Evolutionary conservation across 768 basidiomycete genomes (phyloP).

Genomic region (Lactifluus piperatus): DNA sequence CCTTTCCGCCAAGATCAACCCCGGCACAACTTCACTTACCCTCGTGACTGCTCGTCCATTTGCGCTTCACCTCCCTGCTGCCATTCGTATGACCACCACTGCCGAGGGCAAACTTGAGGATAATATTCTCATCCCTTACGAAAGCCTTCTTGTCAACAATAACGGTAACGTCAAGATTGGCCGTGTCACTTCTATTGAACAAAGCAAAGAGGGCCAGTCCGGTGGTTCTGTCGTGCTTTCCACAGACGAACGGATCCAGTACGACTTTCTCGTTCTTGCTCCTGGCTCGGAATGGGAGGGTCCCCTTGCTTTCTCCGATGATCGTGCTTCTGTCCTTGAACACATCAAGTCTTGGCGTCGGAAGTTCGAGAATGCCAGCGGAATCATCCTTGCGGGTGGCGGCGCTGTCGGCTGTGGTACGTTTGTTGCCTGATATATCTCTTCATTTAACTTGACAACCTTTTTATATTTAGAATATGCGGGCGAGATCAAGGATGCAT

Average conservation of each 20-base stretch:
- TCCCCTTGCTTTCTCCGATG: conserved; percentile 35
- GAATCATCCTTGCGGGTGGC: conserved; percentile 31
- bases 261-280: conserved; percentile 17
- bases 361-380: conserved; percentile 26
- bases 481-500: conserved; percentile 37
- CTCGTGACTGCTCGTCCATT: conserved; percentile 47
- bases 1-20: conserved; percentile 44
- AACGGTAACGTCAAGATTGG: conserved; percentile 15
- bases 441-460: neutral
- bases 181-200: conserved; percentile 12
- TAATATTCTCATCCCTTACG: conserved; percentile 10
- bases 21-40: conserved; percentile 39
- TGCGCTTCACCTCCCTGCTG: conserved; percentile 39
- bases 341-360: conserved; percentile 26
- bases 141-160: conserved; percentile 10
- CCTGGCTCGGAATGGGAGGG: conserved; percentile 16
- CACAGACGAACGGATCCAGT: conserved; percentile 9
- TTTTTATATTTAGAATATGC: conserved; percentile 29
- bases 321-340: conserved; percentile 18
- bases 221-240: conserved; percentile 8
- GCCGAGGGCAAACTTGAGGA: conserved; percentile 32
- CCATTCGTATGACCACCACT: conserved; percentile 46
- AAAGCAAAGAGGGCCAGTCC: neutral
- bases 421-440: conserved; percentile 2
- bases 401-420: conserved; percentile 37